Evolutionary conservation across 352 stramenopile genomes (phyloP), one percentile per base, ranked within the genome.

Genomic region (Globisporangium lucens): DNA sequence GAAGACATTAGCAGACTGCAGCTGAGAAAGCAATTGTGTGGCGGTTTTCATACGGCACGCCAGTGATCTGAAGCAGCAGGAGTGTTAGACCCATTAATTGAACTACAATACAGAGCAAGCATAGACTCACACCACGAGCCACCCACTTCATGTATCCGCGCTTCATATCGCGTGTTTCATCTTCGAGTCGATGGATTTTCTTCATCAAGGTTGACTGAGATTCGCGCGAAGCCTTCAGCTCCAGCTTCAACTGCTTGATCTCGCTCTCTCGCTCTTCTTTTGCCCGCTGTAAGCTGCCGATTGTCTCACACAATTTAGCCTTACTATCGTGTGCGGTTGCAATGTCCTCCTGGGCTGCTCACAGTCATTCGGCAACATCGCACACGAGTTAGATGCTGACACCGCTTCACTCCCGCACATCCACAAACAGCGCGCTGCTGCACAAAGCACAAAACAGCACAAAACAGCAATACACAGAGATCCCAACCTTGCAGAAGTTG

Each of bases 311-410:
- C 29, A 91, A 35, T 59, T 77, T 79, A 33, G 70, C 69, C 63
- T 81, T 90, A 56, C 75, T 78, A 9, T 67, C 60, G 51, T 86
- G 77, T 4, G 75, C 69, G 46, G 56, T 56, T 36, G 68, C 77
- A 33, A 93, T 65, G 52, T 90, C 83, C 65, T 89, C 78, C 75
- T 87, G 80, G 10, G 75, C 83, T 91, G 33, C 10, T 56, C 24
- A 24, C 20, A 69, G 61, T 55, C 3, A 52, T 22, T 61, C 35
- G 12, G 13, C 24, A 62, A 61, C 35, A 27, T 22, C n/a, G 4
- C 20, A 59, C 27, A 52, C n/a, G 30, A 3, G 41, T 38, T 4
- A 61, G 33, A 20, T 29, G 12, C 29, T n/a, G 33, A 33, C 20
- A 22, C 10, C 8, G 27, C 20, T 20, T 30, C 10, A 13, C 38